Evolutionary conservation across 352 stramenopile species (phyloP).

Genomic region (Globisporangium radiosum): DNA sequence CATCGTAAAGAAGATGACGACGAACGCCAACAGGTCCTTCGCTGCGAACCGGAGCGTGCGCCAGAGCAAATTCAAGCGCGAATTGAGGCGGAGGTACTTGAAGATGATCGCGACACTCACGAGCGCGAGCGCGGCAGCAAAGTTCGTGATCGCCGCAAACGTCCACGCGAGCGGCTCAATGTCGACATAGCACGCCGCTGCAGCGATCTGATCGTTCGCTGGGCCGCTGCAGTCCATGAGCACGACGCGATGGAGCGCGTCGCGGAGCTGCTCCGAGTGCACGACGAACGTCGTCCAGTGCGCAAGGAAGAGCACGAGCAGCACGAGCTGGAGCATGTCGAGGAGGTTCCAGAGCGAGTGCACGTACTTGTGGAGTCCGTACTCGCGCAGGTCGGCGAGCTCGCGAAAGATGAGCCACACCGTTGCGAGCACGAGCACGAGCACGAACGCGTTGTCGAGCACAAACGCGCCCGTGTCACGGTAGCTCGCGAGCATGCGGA

Average conservation of each 20-base stretch:
- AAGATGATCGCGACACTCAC: slow-evolving; percentile 77
- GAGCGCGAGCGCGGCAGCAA: slow-evolving; percentile 49
- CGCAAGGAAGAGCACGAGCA: slow-evolving; percentile 59
- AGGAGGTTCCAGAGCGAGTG: slow-evolving; percentile 78
- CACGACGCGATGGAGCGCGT: slow-evolving; percentile 44
- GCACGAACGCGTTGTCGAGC: slow-evolving; percentile 45
- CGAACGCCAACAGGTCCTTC: slow-evolving; percentile 66
- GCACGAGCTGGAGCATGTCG: slow-evolving; percentile 63
- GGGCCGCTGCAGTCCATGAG: slow-evolving; percentile 41
- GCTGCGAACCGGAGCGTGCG: slow-evolving; percentile 64
- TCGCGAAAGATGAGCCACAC: slow-evolving; percentile 49
- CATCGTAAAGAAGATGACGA: slow-evolving; percentile 78
- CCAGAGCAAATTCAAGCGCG: slow-evolving; percentile 75
- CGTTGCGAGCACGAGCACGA: slow-evolving; percentile 48
- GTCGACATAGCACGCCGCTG: slow-evolving; percentile 50
- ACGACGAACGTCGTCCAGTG: slow-evolving; percentile 53
- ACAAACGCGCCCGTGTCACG: slow-evolving; percentile 35
- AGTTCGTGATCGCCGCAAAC: slow-evolving; percentile 49
- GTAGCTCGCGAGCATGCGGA: slow-evolving; percentile 58
- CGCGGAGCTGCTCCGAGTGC: slow-evolving; percentile 37
- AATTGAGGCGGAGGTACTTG: slow-evolving; percentile 75
- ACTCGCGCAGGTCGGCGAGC: slow-evolving; percentile 39
- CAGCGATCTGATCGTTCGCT: slow-evolving; percentile 34
- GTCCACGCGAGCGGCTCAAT: slow-evolving; percentile 43
- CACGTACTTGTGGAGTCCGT: slow-evolving; percentile 51